Percentiles rank a stretch among this genome's conserved stretches.
Evolutionary conservation across 2,329 filamentous ascomycete genomes (phyloP).

Genomic region (Colletotrichum liriopes): DNA sequence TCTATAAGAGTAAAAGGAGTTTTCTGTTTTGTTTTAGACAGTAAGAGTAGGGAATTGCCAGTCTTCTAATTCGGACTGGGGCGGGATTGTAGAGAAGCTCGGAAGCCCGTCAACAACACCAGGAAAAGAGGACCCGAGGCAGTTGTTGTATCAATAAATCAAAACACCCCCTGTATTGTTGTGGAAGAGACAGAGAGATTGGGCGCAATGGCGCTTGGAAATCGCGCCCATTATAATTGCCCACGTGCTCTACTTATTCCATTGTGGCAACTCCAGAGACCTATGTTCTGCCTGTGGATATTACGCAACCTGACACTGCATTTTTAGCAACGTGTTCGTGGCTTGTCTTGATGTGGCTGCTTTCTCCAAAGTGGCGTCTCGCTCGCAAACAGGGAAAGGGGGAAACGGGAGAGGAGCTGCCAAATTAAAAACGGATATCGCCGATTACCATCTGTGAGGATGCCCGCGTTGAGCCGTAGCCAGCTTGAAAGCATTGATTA

Average conservation of each 20-base stretch:
- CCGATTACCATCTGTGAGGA: no score
- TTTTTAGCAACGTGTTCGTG: not conserved
- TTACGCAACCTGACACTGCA: not conserved
- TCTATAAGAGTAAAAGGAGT: constrained; percentile 21
- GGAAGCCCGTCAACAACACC: not conserved
- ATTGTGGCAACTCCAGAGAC: not conserved
- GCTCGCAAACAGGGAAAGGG: no score
- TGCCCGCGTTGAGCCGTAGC: no score
- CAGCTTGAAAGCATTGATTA: no score
- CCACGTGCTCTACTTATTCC: not conserved
- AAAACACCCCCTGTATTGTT: not conserved
- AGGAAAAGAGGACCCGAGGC: not conserved
- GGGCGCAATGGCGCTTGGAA: not conserved
- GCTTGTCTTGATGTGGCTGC: not conserved
- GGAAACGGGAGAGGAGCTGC: no score
- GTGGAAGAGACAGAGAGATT: not conserved
- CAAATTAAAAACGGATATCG: no score
- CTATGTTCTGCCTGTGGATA: not conserved
- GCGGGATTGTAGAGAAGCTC: not conserved
- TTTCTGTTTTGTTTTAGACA: not conserved
- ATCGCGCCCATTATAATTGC: not conserved
- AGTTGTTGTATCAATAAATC: not conserved
- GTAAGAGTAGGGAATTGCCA: not conserved
- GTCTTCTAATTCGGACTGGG: not conserved
- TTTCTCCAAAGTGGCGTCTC: not conserved